Conservation (phyloP, 805 yeast genomes). For the Candida sakaeoensis region DNA sequence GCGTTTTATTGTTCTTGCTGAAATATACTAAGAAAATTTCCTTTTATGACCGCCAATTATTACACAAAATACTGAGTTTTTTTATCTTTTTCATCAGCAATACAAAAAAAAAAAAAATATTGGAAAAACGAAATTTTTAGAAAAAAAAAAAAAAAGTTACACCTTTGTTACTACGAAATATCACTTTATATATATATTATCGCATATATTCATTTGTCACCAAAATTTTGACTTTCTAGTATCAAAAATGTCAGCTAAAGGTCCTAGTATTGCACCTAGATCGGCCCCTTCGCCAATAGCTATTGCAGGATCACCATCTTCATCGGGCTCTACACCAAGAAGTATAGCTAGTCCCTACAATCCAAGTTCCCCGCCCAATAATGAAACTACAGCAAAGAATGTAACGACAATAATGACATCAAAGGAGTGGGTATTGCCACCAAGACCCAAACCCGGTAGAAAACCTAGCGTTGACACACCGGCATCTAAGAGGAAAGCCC, state of each 20-base stretch:
- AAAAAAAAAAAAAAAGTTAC: constrained; percentile 2
- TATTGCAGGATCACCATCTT: constrained; percentile 14
- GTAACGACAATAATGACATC: constrained; percentile 48
- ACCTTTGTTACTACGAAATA: too few species aligned
- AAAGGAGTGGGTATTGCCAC: constrained; percentile 58
- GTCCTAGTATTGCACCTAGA: constrained; percentile 19
- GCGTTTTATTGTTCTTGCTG: not conserved
- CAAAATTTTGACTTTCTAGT: too few species aligned
- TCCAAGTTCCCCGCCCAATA: constrained; percentile 3
- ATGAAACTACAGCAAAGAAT: constrained; percentile 6
- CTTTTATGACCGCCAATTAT: not conserved
- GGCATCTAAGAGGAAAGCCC: constrained; percentile 82
- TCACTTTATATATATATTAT: too few species aligned
- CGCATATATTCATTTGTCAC: too few species aligned
- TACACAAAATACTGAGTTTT: constrained; percentile 8
- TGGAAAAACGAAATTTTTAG: not conserved
- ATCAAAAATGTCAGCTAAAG: constrained; percentile 13
- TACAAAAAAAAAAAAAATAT: constrained; percentile 2
- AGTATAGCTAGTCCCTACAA: constrained; percentile 10
- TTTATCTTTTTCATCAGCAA: constrained; percentile 15
- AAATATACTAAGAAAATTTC: too few species aligned
- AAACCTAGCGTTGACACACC: constrained; percentile 75
- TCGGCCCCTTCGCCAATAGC: constrained; percentile 17
- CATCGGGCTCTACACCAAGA: constrained; percentile 11
- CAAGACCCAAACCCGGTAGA: constrained; percentile 58